phyloP scores from a whole-genome alignment of 495 filamentous ascomycete species.

The Penicillium riverlandense region DNA sequence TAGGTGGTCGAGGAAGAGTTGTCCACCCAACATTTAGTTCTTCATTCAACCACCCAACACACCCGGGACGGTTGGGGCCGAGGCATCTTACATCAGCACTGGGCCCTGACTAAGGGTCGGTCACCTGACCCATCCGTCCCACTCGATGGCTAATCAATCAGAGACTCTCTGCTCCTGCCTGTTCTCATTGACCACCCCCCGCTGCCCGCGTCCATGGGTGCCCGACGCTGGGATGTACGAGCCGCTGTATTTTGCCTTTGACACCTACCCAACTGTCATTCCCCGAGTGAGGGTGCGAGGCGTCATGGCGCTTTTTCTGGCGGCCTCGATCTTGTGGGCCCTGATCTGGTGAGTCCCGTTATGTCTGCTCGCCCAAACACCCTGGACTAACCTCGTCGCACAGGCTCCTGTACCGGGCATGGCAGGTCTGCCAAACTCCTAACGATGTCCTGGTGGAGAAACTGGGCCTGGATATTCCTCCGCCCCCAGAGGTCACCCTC shows the following conservation, averaged over 20 bases:
- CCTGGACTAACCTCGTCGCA: background rate
- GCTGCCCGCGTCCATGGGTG: constrained; percentile 30
- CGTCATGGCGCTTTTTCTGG: constrained; percentile 45
- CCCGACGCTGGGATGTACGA: constrained; percentile 43
- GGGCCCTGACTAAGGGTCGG: constrained; percentile 10
- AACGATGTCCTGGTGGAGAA: constrained; percentile 85
- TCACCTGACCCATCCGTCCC: constrained; percentile 10
- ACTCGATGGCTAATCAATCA: background rate
- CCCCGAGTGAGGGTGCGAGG: constrained; percentile 44
- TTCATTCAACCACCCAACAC: background rate
- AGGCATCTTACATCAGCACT: constrained; percentile 1
- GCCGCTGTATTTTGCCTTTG: constrained; percentile 39
- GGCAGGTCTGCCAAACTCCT: constrained; percentile 79
- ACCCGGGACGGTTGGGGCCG: too few species aligned
- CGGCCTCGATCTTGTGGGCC: constrained; percentile 42
- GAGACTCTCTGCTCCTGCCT: background rate
- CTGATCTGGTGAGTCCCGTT: constrained; percentile 40
- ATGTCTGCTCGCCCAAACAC: background rate
- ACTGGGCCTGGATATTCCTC: constrained; percentile 86
- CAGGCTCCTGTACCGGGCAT: constrained; percentile 76
- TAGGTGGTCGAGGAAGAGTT: constrained; percentile 11
- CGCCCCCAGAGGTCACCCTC: constrained; percentile 83
- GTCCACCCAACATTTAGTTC: constrained; percentile 12
- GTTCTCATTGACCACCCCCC: constrained; percentile 7
- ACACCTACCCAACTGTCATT: constrained; percentile 41